Evolutionary conservation across 2,329 filamentous ascomycete species (phyloP).

Genomic region (Penicillium brevicompactum): DNA sequence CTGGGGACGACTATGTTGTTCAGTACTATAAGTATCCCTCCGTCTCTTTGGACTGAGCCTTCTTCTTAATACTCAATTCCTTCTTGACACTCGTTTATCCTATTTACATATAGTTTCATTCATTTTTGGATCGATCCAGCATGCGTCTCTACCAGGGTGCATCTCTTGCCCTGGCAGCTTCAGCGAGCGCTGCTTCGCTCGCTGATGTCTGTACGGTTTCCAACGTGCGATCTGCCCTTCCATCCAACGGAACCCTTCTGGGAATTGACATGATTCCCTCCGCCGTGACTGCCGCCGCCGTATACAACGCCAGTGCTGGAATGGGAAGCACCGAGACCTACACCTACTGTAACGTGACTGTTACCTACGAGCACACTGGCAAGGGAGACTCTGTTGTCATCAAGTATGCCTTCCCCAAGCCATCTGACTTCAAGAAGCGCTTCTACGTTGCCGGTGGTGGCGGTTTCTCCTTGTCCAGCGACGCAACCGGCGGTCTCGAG

Average conservation of each 20-base stretch:
- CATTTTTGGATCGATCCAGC: constrained; percentile 10
- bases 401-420: constrained; percentile 40
- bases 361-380: constrained; percentile 47
- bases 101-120: neutral
- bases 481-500: constrained; percentile 43
- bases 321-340: constrained; percentile 27
- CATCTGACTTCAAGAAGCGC: constrained; percentile 46
- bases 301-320: constrained; percentile 39
- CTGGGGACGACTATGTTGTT: neutral
- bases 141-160: constrained; percentile 25
- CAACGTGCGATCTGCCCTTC: constrained; percentile 47
- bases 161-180: constrained; percentile 27
- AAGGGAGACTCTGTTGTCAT: constrained; percentile 41
- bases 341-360: constrained; percentile 46
- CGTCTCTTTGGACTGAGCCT: neutral
- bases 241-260: constrained; percentile 45
- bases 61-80: neutral
- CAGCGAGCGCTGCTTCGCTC: constrained; percentile 39
- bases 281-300: constrained; percentile 42
- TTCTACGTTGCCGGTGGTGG: constrained; percentile 51
- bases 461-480: constrained; percentile 44
- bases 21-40: neutral
- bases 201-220: constrained; percentile 46
- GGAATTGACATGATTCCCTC: constrained; percentile 47
- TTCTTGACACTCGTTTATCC: neutral